A percentile compares a stretch with the other conserved stretches of the same genome.
Conservation (phyloP, 2,329 filamentous ascomycete species). For the Akanthomyces muscarius region DNA sequence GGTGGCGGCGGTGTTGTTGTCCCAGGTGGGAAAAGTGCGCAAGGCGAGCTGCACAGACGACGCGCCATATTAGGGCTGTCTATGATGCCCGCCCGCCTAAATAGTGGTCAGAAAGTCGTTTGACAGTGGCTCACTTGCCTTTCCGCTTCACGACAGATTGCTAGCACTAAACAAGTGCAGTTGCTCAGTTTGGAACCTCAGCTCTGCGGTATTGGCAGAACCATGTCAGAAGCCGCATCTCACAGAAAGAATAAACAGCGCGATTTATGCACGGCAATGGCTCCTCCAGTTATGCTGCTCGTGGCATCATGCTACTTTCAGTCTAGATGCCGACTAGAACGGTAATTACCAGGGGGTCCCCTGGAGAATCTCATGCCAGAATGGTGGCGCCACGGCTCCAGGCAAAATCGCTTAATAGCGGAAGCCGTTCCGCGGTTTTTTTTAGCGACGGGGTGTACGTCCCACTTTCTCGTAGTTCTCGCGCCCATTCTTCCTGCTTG, state of each 20-base stretch:
- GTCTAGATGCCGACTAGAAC: not conserved
- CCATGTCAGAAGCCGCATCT: not conserved
- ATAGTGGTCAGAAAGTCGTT: not conserved
- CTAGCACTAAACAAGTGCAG: not conserved
- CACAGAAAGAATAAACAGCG: not conserved
- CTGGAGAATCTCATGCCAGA: not conserved
- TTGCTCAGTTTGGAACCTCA: not conserved
- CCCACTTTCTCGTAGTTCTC: not conserved
- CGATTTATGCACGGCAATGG: not conserved
- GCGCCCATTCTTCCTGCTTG: not conserved
- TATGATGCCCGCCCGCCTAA: not conserved
- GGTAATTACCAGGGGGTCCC: not conserved
- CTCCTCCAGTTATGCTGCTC: not conserved
- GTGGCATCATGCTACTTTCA: not conserved
- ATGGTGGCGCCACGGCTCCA: slow-evolving; percentile 2
- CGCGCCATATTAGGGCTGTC: not conserved
- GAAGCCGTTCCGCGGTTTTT: not conserved
- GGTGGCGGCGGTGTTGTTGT: slow-evolving; percentile 16
- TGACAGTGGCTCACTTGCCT: not conserved
- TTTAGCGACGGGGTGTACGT: not conserved
- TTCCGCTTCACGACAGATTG: not conserved
- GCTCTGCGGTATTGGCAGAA: not conserved
- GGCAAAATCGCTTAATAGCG: slow-evolving; percentile 10
- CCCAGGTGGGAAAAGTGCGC: slow-evolving; percentile 5
- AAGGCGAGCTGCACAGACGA: slow-evolving; percentile 8